Percentiles rank a stretch among this genome's conserved stretches.
Evolutionary conservation across 306 rosid genomes (phyloP).

Genomic region (Fagus sylvatica): DNA sequence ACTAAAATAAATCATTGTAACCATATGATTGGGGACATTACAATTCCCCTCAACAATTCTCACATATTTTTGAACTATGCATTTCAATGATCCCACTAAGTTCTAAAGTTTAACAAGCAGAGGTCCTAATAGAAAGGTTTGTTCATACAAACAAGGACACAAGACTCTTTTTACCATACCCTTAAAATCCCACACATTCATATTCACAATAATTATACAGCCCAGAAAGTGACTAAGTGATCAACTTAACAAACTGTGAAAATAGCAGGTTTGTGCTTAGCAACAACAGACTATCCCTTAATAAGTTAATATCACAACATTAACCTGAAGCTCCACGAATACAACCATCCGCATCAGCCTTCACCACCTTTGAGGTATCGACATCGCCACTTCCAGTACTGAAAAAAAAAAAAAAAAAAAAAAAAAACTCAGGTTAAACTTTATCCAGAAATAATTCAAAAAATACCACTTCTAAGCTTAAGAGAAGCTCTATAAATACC

Average conservation of each 20-base stretch:
- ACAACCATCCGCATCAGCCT: conserved; percentile 69
- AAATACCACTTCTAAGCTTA: conserved; percentile 1
- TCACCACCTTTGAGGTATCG: conserved; percentile 88
- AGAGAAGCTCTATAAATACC: conserved; percentile 42
- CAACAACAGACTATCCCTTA: conserved; percentile 6
- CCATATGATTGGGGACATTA: not conserved
- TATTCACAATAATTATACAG: not conserved
- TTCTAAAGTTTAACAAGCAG: not conserved
- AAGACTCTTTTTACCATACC: not conserved
- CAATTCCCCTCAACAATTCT: not conserved
- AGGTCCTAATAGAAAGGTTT: not conserved
- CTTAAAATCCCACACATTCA: not conserved
- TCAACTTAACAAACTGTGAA: conserved; percentile 8
- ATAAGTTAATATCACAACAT: conserved; percentile 20
- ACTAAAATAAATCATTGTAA: not conserved
- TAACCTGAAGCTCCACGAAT: conserved; percentile 88
- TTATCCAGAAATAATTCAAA: conserved; percentile 10
- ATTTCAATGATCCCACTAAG: not conserved
- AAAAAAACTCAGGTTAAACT: conserved; percentile 21
- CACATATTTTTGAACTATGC: not conserved
- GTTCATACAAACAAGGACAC: not conserved
- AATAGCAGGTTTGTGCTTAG: conserved; percentile 2
- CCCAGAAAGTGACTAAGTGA: not conserved
- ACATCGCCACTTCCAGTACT: conserved; percentile 96
- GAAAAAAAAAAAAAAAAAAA: conserved; percentile 19